Evolutionary conservation across 495 filamentous ascomycete species (phyloP), one percentile per base, ranked within the genome.

Genomic region (Cudoniella acicularis): DNA sequence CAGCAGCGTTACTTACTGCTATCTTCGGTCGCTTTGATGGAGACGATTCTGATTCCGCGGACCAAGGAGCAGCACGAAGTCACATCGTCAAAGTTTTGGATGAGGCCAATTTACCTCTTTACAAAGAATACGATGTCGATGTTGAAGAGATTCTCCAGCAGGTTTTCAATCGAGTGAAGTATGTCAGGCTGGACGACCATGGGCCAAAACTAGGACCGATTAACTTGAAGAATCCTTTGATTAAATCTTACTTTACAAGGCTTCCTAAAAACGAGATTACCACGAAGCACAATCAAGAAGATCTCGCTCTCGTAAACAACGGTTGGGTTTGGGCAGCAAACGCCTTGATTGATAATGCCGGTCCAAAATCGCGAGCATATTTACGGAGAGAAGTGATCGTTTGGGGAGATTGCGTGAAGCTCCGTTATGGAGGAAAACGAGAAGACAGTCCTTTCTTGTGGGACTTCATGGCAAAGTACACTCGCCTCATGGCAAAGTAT

Each of bases 301-400:
- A 88, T 49, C 74, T 98, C 30, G 90, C 90, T 2, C 73, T 99
- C 17, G 92, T 87, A 26, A 97, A 96, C 73, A 99, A 99, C 68
- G 95, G 95, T 57, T 99, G 95, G 95, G 91, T 98, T 18, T 99
- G 95, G 95, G 91, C 90, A 61, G 92, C 94, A 13, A 91, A 96
- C 68, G 92, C 91, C 0, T 82, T 98, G 73, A 84, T 88, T 22
- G 95, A 99, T 71, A 93, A 96, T 69, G 95, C 95, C 17, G 95
- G 95, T 0, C 87, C 90, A 0, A 72, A 88, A 42, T 97, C 93
- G 1, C 87, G 86, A 42, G 90, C 93, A 36, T 99, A 99, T 65
- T 80, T 98, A 4, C 85, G 91, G 21, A 83, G 95, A 43, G 91
- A 99, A 71, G 91, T 99, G 50, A 98, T 99, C 62, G 89, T 96